These are phyloP conservation scores for Candida glaebosa DNA, from an alignment of 805 yeast species.

Conservation along the genomic window DNA sequence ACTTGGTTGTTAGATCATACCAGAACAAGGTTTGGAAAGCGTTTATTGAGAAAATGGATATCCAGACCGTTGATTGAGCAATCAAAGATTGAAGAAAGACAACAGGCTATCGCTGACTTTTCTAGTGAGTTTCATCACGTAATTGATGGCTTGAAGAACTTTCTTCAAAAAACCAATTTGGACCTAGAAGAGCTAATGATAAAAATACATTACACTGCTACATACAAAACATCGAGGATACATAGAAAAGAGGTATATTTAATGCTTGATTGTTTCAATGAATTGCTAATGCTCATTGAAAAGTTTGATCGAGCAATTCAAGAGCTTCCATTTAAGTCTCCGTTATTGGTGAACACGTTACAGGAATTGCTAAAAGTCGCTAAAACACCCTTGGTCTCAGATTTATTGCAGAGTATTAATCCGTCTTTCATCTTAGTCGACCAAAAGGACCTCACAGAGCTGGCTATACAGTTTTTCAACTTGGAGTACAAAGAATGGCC, in stretches of 20 bases:
- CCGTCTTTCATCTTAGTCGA: conserved; percentile 50
- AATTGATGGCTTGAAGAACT: conserved; percentile 27
- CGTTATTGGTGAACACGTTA: conserved; percentile 36
- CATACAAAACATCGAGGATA: conserved; percentile 21
- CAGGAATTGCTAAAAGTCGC: conserved; percentile 31
- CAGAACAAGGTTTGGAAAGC: conserved; percentile 68
- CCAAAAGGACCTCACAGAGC: conserved; percentile 38
- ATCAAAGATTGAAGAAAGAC: conserved; percentile 54
- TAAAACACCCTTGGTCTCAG: conserved; percentile 24
- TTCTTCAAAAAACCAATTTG: conserved; percentile 19
- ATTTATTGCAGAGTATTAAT: conserved; percentile 49
- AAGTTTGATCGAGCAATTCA: conserved; percentile 38
- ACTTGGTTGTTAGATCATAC: conserved; percentile 82
- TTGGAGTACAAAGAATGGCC: conserved; percentile 32
- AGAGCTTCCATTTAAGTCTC: conserved; percentile 24
- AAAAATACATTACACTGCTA: conserved; percentile 37
- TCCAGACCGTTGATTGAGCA: conserved; percentile 62
- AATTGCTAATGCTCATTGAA: conserved; percentile 20
- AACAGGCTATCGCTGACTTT: conserved; percentile 48
- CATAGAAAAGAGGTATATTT: conserved; percentile 29
- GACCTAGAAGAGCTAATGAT: conserved; percentile 36
- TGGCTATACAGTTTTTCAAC: conserved; percentile 44
- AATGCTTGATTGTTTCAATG: conserved; percentile 27
- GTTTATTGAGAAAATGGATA: conserved; percentile 71
- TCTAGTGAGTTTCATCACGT: conserved; percentile 26